Evolutionary conservation across 345 rosid genomes (phyloP), one percentile per base, ranked within the genome.

Genomic region (Barbarea vulgaris): DNA sequence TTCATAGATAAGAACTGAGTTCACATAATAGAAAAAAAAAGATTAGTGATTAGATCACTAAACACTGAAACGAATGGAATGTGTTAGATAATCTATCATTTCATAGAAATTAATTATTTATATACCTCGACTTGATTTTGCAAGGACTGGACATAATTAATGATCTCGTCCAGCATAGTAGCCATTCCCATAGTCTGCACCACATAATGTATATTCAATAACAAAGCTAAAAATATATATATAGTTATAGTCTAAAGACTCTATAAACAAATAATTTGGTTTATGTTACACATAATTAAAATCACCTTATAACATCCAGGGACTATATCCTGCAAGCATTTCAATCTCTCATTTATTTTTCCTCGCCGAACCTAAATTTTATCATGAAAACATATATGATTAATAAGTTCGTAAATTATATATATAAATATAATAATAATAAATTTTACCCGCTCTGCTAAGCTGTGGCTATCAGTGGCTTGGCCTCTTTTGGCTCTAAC

Each of bases 401-500:
- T 44, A 44, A 44, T n/a, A 63, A 4, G 5, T 10, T 30, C 28
- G 0, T 13, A 64, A 21, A 1, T 5, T 9, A 34, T 34, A 34
- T 6, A 30, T 7, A 37, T 18, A 34, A 3, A 37, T 28, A 27
- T 27, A 46, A 17, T 31, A 30, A 30, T 24, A 31, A 61, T 34
- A 4, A 31, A 36, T 2, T 13, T 60, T 82, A 93, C 98, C 87
- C 98, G 81, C 78, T 93, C 98, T 10, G 98, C 95, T 79, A 93
- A 83, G 85, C 98, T 93, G 81, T 93, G 98, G 75, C 89, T 93
- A 70, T 93, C 91, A 60, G 96, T 93, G 68, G 98, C 98, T 85
- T 93, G 94, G 30, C 98, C 98, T 81, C 98, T 87, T 81, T 85
- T 83, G 53, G 98, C 98, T 87, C 98, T 87, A 56, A 93, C 96